Conservation (phyloP, 768 basidiomycete species). For the Trichaptum fuscoviolaceum region DNA sequence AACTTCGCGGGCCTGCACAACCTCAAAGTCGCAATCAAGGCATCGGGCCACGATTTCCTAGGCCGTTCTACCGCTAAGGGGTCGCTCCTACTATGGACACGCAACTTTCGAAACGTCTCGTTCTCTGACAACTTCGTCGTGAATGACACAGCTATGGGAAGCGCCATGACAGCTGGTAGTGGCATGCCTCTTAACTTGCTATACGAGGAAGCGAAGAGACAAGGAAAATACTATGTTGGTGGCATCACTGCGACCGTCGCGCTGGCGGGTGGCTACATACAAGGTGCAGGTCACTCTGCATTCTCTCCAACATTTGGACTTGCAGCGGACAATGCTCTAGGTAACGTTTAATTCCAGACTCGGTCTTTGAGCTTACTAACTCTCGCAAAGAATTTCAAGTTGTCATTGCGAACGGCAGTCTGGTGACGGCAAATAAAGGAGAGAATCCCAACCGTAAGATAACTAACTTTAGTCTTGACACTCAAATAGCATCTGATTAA, state of each 20-base stretch:
- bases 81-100: conserved; percentile 37
- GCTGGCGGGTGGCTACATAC: conserved; percentile 27
- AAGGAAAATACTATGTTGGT: conserved; percentile 22
- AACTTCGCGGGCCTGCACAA: conserved; percentile 24
- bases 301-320: conserved; percentile 22
- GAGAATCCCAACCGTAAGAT: conserved; percentile 22
- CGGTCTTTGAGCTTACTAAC: conserved; percentile 1
- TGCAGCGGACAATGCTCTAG: conserved; percentile 23
- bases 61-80: conserved; percentile 38
- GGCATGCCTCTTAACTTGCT: conserved; percentile 20
- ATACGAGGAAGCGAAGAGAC: conserved; percentile 19
- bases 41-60: conserved; percentile 36
- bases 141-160: conserved; percentile 17
- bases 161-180: conserved; percentile 25
- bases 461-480: conserved; percentile 11
- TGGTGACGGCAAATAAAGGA: conserved; percentile 21
- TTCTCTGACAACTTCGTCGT: conserved; percentile 22
- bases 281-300: conserved; percentile 27
- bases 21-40: conserved; percentile 28
- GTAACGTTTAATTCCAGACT: conserved; percentile 10
- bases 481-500: conserved; percentile 9
- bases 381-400: conserved; percentile 21
- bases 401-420: conserved; percentile 25
- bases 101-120: conserved; percentile 29
- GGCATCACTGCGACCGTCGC: conserved; percentile 24